Evolutionary conservation across 1,139 yeast genomes (phyloP).

Genomic region (Pichia sp.): DNA sequence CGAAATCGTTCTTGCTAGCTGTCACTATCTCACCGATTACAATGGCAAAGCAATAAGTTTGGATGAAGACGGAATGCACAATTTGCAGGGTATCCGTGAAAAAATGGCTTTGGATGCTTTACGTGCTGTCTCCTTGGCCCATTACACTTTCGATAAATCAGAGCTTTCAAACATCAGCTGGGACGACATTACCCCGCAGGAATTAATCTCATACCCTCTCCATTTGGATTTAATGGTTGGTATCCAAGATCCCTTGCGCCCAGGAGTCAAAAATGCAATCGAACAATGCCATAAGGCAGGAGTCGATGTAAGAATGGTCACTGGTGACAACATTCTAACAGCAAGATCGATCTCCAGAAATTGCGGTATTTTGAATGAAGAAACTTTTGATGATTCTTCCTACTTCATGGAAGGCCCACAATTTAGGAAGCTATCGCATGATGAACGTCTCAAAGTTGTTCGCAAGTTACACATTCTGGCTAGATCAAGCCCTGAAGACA

Average conservation of each 20-base stretch:
- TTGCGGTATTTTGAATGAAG: constrained; percentile 69
- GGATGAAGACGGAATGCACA: constrained; percentile 17
- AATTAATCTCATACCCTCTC: constrained; percentile 32
- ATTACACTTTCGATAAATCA: constrained; percentile 54
- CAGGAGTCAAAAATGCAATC: constrained; percentile 88
- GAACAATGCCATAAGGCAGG: constrained; percentile 84
- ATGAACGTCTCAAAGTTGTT: constrained; percentile 56
- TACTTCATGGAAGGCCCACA: constrained; percentile 93
- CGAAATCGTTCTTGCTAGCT: constrained; percentile 68
- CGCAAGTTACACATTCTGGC: constrained; percentile 83
- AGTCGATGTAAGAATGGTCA: constrained; percentile 93
- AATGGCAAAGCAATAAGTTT: constrained; percentile 34
- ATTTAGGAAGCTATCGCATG: constrained; percentile 61
- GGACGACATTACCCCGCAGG: constrained; percentile 29
- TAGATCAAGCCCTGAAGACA: constrained; percentile 93
- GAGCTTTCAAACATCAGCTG: constrained; percentile 35
- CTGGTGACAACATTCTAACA: constrained; percentile 89
- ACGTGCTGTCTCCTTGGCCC: constrained; percentile 82
- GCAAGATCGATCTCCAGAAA: constrained; percentile 86
- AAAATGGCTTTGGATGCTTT: constrained; percentile 70
- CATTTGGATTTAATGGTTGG: constrained; percentile 75
- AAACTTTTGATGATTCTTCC: constrained; percentile 46
- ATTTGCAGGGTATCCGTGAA: constrained; percentile 47
- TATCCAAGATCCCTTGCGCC: constrained; percentile 89
- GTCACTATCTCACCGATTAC: constrained; percentile 39